A percentile compares a stretch with the other conserved stretches of the same genome.
phyloP scores from a whole-genome alignment of 495 filamentous ascomycete species.

The Penicillium canescens region DNA sequence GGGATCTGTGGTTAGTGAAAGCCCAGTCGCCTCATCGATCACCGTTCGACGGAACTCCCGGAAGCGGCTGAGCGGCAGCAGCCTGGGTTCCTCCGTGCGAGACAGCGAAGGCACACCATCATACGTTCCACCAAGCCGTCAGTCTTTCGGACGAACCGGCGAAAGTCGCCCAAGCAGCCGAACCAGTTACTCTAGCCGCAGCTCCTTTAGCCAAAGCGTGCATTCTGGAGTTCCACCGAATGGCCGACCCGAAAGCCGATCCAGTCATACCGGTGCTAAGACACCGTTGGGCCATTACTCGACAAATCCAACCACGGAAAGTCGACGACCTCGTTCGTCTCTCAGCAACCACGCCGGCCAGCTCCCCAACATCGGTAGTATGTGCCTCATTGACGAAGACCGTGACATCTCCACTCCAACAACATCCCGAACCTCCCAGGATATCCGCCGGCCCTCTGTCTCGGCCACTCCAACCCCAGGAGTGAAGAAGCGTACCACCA shows the following conservation, averaged over 20 bases:
- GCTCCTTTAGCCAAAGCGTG: conserved; percentile 44
- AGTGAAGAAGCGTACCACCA: conserved; percentile 53
- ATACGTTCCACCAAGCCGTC: conserved; percentile 43
- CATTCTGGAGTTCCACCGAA: conserved; percentile 31
- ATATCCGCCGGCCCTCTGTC: conserved; percentile 39
- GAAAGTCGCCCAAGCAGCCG: conserved; percentile 50
- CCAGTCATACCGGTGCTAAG: conserved; percentile 64
- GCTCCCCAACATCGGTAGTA: conserved; percentile 31
- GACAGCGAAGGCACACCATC: conserved; percentile 48
- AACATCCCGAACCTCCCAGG: conserved; percentile 28
- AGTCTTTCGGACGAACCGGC: conserved; percentile 52
- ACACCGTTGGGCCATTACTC: conserved; percentile 60
- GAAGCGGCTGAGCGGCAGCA: conserved; percentile 64
- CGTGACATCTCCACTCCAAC: conserved; percentile 37
- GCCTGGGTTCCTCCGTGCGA: conserved; percentile 54
- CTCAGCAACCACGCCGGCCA: conserved; percentile 45
- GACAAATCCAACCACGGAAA: conserved; percentile 45
- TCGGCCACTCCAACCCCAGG: conserved; percentile 27
- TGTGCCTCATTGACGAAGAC: conserved; percentile 48
- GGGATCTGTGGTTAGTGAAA: conserved; percentile 51
- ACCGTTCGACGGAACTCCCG: conserved; percentile 74
- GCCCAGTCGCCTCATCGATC: conserved; percentile 68
- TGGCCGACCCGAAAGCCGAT: conserved; percentile 64
- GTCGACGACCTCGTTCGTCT: conserved; percentile 48
- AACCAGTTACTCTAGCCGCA: conserved; percentile 44